Conservation (phyloP, 2,329 filamentous ascomycete genomes). For the Chrysosporium queenslandicum region DNA sequence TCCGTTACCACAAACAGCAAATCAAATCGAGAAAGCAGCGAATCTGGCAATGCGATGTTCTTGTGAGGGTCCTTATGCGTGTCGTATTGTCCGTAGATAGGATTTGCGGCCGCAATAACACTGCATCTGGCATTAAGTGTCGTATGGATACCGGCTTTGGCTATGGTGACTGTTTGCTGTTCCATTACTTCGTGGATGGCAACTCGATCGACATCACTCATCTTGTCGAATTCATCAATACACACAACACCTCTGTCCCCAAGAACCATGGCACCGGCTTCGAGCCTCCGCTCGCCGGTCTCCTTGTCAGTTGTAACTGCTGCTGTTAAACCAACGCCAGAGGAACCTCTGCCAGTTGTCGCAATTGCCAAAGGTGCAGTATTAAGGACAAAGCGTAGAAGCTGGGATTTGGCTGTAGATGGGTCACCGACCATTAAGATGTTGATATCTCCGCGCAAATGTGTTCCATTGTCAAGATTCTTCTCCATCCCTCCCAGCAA, state of each 20-base stretch:
- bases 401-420: slow-evolving; percentile 96
- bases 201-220: slow-evolving; percentile 96
- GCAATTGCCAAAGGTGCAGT: slow-evolving; percentile 94
- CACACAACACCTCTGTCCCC: slow-evolving; percentile 94
- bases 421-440: slow-evolving; percentile 98
- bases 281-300: slow-evolving; percentile 84
- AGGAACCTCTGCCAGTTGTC: slow-evolving; percentile 91
- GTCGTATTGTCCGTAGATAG: slow-evolving; percentile 96
- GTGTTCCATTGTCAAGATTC: slow-evolving; percentile 94
- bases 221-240: slow-evolving; percentile 99
- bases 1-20: slow-evolving; percentile 95
- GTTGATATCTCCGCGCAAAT: slow-evolving; percentile 96
- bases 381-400: slow-evolving; percentile 92
- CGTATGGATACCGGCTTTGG: slow-evolving; percentile 96
- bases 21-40: slow-evolving; percentile 95
- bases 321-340: slow-evolving; percentile 92
- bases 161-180: slow-evolving; percentile 97
- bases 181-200: slow-evolving; percentile 99
- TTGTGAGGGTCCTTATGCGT: slow-evolving; percentile 97
- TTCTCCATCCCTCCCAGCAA: slow-evolving; percentile 94
- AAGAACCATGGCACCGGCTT: slow-evolving; percentile 98
- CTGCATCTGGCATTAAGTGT: slow-evolving; percentile 94
- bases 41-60: slow-evolving; percentile 95
- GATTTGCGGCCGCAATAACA: slow-evolving; percentile 92
- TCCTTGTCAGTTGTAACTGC: slow-evolving; percentile 96